Evolutionary conservation across 768 basidiomycete genomes (phyloP).

Genomic region (Boletus reticuloceps): DNA sequence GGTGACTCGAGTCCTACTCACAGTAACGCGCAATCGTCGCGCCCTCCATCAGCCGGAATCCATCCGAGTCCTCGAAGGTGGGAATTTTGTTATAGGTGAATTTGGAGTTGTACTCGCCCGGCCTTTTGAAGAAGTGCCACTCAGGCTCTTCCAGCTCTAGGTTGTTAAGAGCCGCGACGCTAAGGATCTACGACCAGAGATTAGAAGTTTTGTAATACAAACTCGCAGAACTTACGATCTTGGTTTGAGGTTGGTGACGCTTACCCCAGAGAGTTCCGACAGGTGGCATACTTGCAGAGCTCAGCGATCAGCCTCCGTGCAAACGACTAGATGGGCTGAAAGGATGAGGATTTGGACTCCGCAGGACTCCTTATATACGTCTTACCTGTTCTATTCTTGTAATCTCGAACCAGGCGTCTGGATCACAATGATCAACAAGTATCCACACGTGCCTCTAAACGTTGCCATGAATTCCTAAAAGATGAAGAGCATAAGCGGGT

Average conservation of each 20-base stretch:
- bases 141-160: slow-evolving; percentile 9
- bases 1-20: background rate
- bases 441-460: no score
- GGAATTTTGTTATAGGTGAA: slow-evolving; percentile 21
- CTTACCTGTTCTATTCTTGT: no score
- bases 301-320: background rate
- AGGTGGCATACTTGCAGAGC: slow-evolving; percentile 8
- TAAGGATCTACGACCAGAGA: slow-evolving; percentile 7
- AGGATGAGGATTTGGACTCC: background rate
- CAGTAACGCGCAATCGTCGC: slow-evolving; percentile 17
- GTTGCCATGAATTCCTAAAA: no score
- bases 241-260: slow-evolving; percentile 13
- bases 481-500: no score
- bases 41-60: slow-evolving; percentile 17
- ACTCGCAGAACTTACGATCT: slow-evolving; percentile 4
- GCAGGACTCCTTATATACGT: background rate
- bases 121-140: slow-evolving; percentile 8
- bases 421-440: no score
- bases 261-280: slow-evolving; percentile 17
- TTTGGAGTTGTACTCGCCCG: slow-evolving; percentile 8
- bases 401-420: no score
- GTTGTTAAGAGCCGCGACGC: slow-evolving; percentile 14
- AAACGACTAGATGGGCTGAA: background rate
- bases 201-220: background rate
- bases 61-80: slow-evolving; percentile 16